These are phyloP conservation scores for Pleurotus giganteus DNA, from an alignment of 768 basidiomycete species.

Conservation along the genomic window DNA sequence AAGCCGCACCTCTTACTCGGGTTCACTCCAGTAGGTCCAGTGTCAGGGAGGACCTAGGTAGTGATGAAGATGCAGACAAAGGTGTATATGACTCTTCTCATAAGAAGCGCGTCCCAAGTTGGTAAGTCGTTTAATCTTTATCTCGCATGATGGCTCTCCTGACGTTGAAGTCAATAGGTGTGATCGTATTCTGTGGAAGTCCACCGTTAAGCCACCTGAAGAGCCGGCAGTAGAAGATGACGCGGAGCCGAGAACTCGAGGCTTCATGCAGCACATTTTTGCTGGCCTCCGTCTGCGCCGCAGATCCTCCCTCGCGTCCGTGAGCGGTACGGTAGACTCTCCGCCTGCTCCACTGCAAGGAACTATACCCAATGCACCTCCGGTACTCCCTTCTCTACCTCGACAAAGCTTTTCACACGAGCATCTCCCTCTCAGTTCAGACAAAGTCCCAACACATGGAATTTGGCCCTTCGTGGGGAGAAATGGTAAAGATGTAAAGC, in stretches of 20 bases:
- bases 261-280: conserved; percentile 52
- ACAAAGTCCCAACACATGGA: conserved; percentile 11
- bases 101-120: conserved; percentile 83
- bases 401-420: conserved; percentile 25
- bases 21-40: conserved; percentile 32
- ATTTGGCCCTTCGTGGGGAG: background rate
- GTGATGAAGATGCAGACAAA: conserved; percentile 42
- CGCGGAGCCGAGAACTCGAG: conserved; percentile 33
- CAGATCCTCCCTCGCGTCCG: conserved; percentile 33
- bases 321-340: conserved; percentile 19
- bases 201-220: conserved; percentile 53
- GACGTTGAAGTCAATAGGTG: conserved; percentile 49
- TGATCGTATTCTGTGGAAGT: conserved; percentile 82
- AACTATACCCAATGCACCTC: conserved; percentile 15
- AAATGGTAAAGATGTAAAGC: background rate
- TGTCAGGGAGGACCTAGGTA: conserved; percentile 29
- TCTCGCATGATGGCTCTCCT: background rate
- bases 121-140: conserved; percentile 41
- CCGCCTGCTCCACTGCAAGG: conserved; percentile 15
- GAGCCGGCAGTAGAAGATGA: conserved; percentile 38
- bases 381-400: conserved; percentile 15
- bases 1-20: conserved; percentile 27
- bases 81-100: conserved; percentile 80
- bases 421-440: conserved; percentile 17
- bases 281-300: conserved; percentile 38